Conservation (phyloP, 768 basidiomycete genomes). For the Termitomyces sp. region DNA sequence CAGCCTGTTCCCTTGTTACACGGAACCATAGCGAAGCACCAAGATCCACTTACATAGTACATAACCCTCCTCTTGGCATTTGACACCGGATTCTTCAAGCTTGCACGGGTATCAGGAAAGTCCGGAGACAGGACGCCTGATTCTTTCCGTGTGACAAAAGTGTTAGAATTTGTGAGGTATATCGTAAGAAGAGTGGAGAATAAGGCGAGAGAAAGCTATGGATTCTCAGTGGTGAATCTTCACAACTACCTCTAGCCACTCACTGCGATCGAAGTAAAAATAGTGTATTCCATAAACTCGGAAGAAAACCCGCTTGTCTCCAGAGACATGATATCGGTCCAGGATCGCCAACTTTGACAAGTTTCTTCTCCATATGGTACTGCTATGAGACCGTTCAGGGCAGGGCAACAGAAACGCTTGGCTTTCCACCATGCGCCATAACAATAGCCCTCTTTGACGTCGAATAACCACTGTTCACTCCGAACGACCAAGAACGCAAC, state of each 20-base stretch:
- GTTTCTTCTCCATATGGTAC: slow-evolving; percentile 18
- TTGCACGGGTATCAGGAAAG: slow-evolving; percentile 31
- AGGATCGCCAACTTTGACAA: slow-evolving; percentile 72
- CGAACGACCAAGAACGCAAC: slow-evolving; percentile 85
- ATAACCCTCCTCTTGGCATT: slow-evolving; percentile 58
- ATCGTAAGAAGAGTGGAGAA: slow-evolving; percentile 79
- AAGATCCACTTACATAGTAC: slow-evolving; percentile 65
- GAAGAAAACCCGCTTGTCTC: slow-evolving; percentile 29
- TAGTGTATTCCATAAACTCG: slow-evolving; percentile 55
- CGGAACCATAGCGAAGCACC: neutral
- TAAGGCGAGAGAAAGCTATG: slow-evolving; percentile 67
- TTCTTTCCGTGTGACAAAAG: slow-evolving; percentile 87
- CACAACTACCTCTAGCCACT: slow-evolving; percentile 23
- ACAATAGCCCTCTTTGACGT: slow-evolving; percentile 91
- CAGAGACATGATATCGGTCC: slow-evolving; percentile 54
- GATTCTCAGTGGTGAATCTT: neutral
- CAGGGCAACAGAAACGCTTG: slow-evolving; percentile 78
- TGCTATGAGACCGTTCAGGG: slow-evolving; percentile 17
- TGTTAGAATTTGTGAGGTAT: slow-evolving; percentile 81
- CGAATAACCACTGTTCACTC: slow-evolving; percentile 85
- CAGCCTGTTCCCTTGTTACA: slow-evolving; percentile 47
- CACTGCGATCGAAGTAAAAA: slow-evolving; percentile 78
- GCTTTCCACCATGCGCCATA: slow-evolving; percentile 62
- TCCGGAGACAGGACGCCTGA: slow-evolving; percentile 58
- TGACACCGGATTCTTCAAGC: slow-evolving; percentile 8